phyloP scores from a whole-genome alignment of 768 basidiomycete genomes.

The Infundibulicybe gibba region DNA sequence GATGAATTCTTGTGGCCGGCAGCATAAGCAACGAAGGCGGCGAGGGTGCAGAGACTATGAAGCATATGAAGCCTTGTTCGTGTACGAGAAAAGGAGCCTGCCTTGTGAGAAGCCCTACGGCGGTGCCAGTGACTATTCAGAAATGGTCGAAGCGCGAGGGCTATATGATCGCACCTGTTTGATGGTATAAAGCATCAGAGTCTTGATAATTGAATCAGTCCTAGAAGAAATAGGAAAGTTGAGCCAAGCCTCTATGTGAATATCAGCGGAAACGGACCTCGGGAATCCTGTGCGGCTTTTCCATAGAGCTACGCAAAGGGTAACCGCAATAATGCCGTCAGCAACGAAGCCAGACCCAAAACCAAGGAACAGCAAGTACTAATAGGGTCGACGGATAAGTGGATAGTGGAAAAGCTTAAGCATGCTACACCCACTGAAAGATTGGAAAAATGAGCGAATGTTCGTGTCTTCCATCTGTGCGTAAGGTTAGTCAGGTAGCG shows the following conservation, averaged over 20 bases:
- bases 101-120: too few species aligned
- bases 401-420: background rate
- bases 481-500: too few species aligned
- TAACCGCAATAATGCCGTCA: slow-evolving; percentile 34
- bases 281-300: slow-evolving; percentile 24
- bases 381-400: background rate
- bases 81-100: too few species aligned
- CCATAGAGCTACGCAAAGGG: slow-evolving; percentile 28
- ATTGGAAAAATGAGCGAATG: slow-evolving; percentile 19
- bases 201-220: slow-evolving; percentile 39
- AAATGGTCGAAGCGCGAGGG: background rate
- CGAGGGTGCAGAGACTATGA: slow-evolving; percentile 22
- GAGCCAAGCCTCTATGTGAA: background rate
- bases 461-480: slow-evolving; percentile 16
- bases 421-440: slow-evolving; percentile 21
- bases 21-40: slow-evolving; percentile 29
- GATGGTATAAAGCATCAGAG: slow-evolving; percentile 44
- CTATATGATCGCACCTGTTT: slow-evolving; percentile 45
- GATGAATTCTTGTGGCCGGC: slow-evolving; percentile 41
- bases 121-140: too few species aligned
- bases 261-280: slow-evolving; percentile 12
- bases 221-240: too few species aligned
- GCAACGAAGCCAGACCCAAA: slow-evolving; percentile 33
- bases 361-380: slow-evolving; percentile 27
- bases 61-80: too few species aligned